Percentiles rank a stretch among this genome's conserved stretches.
Conservation (phyloP, 805 yeast genomes). For the Kregervanrija pseudodelftensis region DNA sequence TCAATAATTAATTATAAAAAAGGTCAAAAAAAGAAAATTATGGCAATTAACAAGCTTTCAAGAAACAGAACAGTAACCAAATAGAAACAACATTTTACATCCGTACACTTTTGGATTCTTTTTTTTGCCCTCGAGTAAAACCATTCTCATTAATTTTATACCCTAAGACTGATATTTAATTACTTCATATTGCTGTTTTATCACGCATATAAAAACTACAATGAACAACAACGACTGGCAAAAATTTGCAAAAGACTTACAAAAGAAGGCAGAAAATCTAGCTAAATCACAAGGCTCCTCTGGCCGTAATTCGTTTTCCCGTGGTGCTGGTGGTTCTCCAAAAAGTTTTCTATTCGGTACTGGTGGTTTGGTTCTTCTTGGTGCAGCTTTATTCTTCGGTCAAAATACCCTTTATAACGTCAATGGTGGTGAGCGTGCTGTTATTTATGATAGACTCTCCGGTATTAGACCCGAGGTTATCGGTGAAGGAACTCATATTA, state of each 20-base stretch:
- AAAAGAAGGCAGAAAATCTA: conserved; percentile 35
- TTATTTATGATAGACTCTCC: conserved; percentile 77
- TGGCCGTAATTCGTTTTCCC: conserved; percentile 13
- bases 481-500: conserved; percentile 91
- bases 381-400: conserved; percentile 46
- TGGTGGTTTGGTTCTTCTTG: conserved; percentile 53
- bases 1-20: too few relatives aligned
- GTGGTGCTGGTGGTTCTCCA: conserved; percentile 29
- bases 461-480: conserved; percentile 82
- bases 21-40: too few relatives aligned
- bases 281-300: conserved; percentile 28
- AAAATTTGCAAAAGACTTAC: conserved; percentile 43
- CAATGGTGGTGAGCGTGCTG: conserved; percentile 99
- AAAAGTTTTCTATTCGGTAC: conserved; percentile 53
- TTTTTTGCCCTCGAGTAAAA: too few relatives aligned
- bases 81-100: too few relatives aligned
- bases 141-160: too few relatives aligned
- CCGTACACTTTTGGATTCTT: too few relatives aligned
- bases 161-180: too few relatives aligned
- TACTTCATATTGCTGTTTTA: too few relatives aligned
- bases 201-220: background rate
- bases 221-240: conserved; percentile 43
- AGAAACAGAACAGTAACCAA: too few relatives aligned
- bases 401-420: conserved; percentile 70
- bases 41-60: too few relatives aligned